Conservation (phyloP, 2,329 filamentous ascomycete species). For the Gaeumannomyces tritici region DNA sequence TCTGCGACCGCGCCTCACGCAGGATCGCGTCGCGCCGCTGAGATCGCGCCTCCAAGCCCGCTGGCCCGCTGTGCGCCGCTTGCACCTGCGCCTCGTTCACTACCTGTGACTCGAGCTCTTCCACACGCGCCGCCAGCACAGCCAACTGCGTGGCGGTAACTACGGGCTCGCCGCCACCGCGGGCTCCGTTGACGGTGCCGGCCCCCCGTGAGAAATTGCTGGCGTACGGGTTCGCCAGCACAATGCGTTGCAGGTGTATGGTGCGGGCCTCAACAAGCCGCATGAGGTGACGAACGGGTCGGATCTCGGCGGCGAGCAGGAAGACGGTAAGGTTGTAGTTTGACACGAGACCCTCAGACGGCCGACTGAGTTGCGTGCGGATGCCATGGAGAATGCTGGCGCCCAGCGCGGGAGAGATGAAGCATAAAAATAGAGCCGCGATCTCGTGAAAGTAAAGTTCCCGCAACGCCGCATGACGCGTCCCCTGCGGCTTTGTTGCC, state of each 20-base stretch:
- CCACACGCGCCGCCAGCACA: constrained; percentile 55
- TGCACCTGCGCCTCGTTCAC: constrained; percentile 23
- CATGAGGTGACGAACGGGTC: constrained; percentile 72
- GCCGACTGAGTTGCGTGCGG: constrained; percentile 68
- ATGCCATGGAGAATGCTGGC: constrained; percentile 78
- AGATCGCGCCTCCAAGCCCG: constrained; percentile 4
- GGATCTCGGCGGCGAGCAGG: constrained; percentile 74
- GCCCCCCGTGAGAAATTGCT: background rate
- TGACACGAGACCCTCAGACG: constrained; percentile 78
- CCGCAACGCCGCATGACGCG: constrained; percentile 30
- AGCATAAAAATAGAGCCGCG: constrained; percentile 67
- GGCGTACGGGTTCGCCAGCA: constrained; percentile 41
- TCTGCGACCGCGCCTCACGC: constrained; percentile 50
- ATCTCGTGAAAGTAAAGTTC: constrained; percentile 70
- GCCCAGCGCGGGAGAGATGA: constrained; percentile 67
- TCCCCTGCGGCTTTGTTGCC: constrained; percentile 1
- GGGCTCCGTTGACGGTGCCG: constrained; percentile 14
- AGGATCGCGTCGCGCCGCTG: constrained; percentile 20
- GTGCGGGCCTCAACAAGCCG: constrained; percentile 72
- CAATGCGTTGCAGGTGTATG: constrained; percentile 68
- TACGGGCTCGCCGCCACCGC: constrained; percentile 17
- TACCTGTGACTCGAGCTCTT: constrained; percentile 56
- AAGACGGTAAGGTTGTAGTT: constrained; percentile 93
- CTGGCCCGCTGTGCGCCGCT: background rate
- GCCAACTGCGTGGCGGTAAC: constrained; percentile 32